A percentile compares a stretch with the other conserved stretches of the same genome.
Evolutionary conservation across 2,329 filamentous ascomycete genomes (phyloP).

Genomic region (Tolypocladium guangdongense): DNA sequence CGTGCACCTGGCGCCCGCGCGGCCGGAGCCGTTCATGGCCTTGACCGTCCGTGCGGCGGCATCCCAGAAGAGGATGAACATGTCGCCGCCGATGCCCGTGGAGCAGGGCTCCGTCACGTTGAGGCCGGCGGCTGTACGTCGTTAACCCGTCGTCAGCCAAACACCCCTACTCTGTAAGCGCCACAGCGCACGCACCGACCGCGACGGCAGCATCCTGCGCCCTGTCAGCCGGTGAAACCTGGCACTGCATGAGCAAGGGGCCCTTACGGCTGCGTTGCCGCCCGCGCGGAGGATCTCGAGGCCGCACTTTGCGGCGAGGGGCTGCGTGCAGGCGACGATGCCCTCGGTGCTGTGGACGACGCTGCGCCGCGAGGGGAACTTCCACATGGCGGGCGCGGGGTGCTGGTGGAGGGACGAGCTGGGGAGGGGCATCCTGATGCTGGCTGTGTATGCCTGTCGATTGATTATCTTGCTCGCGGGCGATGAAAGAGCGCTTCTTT

Average conservation of each 20-base stretch:
- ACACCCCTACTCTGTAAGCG: neutral
- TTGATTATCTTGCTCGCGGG: too few relatives aligned
- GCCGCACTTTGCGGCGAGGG: conserved; percentile 79
- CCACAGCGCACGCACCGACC: conserved; percentile 44
- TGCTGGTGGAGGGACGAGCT: conserved; percentile 36
- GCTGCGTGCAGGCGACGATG: conserved; percentile 84
- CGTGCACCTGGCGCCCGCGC: conserved; percentile 58
- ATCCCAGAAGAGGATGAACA: conserved; percentile 92
- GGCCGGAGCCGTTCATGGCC: conserved; percentile 88
- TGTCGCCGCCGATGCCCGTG: conserved; percentile 92
- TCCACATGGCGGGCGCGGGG: conserved; percentile 39
- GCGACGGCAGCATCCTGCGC: conserved; percentile 86
- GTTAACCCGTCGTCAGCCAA: neutral
- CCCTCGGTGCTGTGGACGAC: conserved; percentile 89
- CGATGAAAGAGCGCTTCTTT: too few relatives aligned
- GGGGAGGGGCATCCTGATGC: conserved; percentile 32
- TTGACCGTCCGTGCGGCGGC: conserved; percentile 71
- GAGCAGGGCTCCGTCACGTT: conserved; percentile 90
- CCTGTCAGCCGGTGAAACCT: neutral
- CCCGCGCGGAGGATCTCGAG: conserved; percentile 75
- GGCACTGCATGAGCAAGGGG: too few relatives aligned
- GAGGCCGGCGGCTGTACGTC: conserved; percentile 73
- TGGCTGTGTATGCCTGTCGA: too few relatives aligned
- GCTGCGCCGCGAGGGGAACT: conserved; percentile 72
- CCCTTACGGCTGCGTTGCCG: conserved; percentile 79